Evolutionary conservation across 73 alveolate species (phyloP), one percentile per base, ranked within the genome.

Genomic region (Paramecium sexaurelia): DNA sequence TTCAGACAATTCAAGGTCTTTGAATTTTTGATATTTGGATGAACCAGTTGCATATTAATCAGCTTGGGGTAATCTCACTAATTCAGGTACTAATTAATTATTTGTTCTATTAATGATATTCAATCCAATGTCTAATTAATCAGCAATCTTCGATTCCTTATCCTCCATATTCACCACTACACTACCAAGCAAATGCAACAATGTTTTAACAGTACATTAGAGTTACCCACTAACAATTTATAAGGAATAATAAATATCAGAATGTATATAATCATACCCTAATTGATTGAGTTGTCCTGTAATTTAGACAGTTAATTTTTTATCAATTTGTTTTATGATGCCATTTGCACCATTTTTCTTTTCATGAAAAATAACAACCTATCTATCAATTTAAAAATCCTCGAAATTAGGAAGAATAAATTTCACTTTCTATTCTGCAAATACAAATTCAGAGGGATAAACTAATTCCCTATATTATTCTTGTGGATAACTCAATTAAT

Each of bases 51-150:
- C 75, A 88, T 88, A 43, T 27, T 66, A 37, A 36, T 75, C 55
- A 43, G 94, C 94, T 71, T 88, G 33, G 41, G 78, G 85, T 33
- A 88, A 68, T 68, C 90, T 55, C 1, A 82, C 94, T 43, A 88
- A 61, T 39, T 88, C 94, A 40, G 94, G 94, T 1, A 88, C 94
- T 55, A 88, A 47, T 71, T 41, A 32, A 88, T 88, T 88, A 8
- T 39, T 56, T 41, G 69, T 47, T 88, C 91, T 68, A 68, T 82
- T 88, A 7, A 88, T 88, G 2, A 88, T 29, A 69, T 88, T 88
- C 22, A 88, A 37, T 43, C 94, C 94, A 20, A 88, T 61, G 22
- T 88, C 94, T 41, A 88, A 45, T 56, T 39, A 37, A 5, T 88
- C 87, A 11, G 94, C 82, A 20, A 88, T 43, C 13, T 75, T 45